phyloP scores from a whole-genome alignment of 495 filamentous ascomycete species.

The Penicillium verhagenii region DNA sequence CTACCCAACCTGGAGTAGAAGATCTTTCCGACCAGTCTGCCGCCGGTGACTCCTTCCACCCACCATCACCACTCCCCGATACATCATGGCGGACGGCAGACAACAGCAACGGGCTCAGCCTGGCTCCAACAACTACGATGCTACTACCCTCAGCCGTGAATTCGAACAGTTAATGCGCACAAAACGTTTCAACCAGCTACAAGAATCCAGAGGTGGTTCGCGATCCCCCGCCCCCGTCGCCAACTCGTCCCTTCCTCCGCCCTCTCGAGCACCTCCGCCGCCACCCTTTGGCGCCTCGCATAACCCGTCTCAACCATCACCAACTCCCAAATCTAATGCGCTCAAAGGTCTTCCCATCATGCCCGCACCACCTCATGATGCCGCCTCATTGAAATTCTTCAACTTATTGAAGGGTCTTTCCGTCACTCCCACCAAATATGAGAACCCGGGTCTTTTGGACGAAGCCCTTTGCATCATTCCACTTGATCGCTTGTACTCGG shows the following conservation, averaged over 20 bases:
- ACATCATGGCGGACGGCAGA: conserved; percentile 43
- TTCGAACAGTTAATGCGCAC: conserved; percentile 78
- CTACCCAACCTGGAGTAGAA: conserved; percentile 24
- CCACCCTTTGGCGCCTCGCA: conserved; percentile 34
- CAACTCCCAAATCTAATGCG: conserved; percentile 44
- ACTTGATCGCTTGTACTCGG: conserved; percentile 86
- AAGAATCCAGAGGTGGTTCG: conserved; percentile 56
- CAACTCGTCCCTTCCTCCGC: conserved; percentile 32
- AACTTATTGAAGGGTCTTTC: conserved; percentile 80
- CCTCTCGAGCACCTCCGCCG: conserved; percentile 41
- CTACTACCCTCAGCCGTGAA: conserved; percentile 53
- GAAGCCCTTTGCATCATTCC: conserved; percentile 86
- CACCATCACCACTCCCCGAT: conserved; percentile 9
- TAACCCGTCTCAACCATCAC: conserved; percentile 47
- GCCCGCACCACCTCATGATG: conserved; percentile 74
- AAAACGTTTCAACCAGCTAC: conserved; percentile 74
- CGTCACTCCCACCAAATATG: conserved; percentile 83
- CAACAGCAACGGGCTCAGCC: conserved; percentile 32
- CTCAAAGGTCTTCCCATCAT: conserved; percentile 76
- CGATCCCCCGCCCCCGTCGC: conserved; percentile 36
- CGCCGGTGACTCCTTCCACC: conserved; percentile 26
- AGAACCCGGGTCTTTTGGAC: conserved; percentile 94
- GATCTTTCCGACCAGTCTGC: conserved; percentile 15
- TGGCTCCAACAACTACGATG: conserved; percentile 39
- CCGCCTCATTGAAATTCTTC: conserved; percentile 74